phyloP scores from a whole-genome alignment of 169 alveolate species.

The Plasmodium gonderi region DNA sequence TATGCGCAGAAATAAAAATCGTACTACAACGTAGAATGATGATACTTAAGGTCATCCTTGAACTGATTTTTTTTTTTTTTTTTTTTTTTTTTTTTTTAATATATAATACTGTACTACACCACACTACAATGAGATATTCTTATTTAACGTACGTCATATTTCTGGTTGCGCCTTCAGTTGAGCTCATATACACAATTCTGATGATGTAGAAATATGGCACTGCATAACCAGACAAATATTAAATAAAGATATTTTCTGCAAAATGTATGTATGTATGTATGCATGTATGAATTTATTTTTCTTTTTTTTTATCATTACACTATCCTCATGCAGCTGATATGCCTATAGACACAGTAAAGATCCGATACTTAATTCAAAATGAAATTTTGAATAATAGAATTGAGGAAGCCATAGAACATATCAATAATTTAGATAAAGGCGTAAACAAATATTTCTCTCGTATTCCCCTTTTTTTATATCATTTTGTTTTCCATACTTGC shows the following conservation, averaged over 20 bases:
- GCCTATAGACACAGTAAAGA: slow-evolving; percentile 68
- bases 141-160: neutral
- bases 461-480: neutral
- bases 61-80: slow-evolving; percentile 70
- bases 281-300: neutral
- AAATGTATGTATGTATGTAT: neutral
- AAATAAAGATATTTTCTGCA: neutral
- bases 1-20: slow-evolving; percentile 51
- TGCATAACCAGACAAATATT: neutral
- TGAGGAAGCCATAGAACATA: slow-evolving; percentile 69
- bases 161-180: neutral
- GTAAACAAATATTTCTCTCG: slow-evolving; percentile 17
- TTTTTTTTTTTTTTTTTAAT: neutral
- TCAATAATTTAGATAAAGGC: slow-evolving; percentile 59
- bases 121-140: neutral
- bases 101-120: neutral
- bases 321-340: slow-evolving; percentile 41
- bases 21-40: slow-evolving; percentile 73
- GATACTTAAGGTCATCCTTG: slow-evolving; percentile 72
- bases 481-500: neutral
- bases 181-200: neutral
- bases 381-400: slow-evolving; percentile 64
- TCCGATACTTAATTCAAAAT: slow-evolving; percentile 56
- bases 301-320: slow-evolving; percentile 16
- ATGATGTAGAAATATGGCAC: neutral